Evolutionary conservation across 495 filamentous ascomycete genomes (phyloP), one percentile per base, ranked within the genome.

Genomic region (Clohesyomyces aquaticus): DNA sequence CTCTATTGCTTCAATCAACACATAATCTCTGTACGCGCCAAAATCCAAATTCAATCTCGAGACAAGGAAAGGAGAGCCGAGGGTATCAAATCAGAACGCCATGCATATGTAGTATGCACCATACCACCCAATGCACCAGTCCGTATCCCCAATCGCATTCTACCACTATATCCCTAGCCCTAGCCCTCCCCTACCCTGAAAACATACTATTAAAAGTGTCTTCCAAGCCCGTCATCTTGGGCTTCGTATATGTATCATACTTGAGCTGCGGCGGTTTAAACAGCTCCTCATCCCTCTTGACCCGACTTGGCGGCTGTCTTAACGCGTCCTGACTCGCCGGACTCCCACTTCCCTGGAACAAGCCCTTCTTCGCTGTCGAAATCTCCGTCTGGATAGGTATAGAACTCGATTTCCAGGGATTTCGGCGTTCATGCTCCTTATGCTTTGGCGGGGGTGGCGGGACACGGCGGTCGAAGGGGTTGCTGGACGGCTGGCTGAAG

Each of bases 211-310:
- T 55, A 55, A 67, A 67, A 8, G 16, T 47, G 38, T 63, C 52
- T 38, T 67, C 65, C 16, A 67, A 23, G 16, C 65, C 65, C 19
- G 59, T 67, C 19, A 26, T 43, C 50, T 61, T 55, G 9, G 18
- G 26, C 56, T 16, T 46, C 18, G 16, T 56, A 50, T 50, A 61
- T 2, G 19, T n/a, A 51, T 66, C 63, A 35, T 61, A 61, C 43
- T 55, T 66, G 2, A 66, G 19, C 45, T 61, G 23, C 29, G 63
- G 63, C 28, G 22, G 10, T 22, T 22, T 14, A 21, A 66, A 66
- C 12, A 61, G 27, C 55, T 55, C 56, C 23, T 43, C 65, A 28
- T 63, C 53, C 46, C 43, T 29, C 52, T 28, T 29, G 32, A 52
- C 58, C 6, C 35, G 42, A 1, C 29, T 57, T 60, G 45, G 65